Evolutionary conservation across 306 rosid genomes (phyloP), one percentile per base, ranked within the genome.

Genomic region (Acmispon strigosus): DNA sequence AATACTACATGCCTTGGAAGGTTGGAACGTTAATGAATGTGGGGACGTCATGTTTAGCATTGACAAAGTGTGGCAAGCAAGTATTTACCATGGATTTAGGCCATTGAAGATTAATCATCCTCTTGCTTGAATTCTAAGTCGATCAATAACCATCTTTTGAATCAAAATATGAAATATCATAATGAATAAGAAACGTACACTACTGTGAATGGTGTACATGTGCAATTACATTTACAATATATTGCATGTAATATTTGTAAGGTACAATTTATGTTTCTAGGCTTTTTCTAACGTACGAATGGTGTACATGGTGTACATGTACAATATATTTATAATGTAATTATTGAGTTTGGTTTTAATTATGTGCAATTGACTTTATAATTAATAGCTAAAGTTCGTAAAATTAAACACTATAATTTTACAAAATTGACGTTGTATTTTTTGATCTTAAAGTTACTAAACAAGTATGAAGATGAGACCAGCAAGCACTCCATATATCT

Each of bases 1-100:
- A 18, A 80, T 87, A 57, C 13, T 93, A 76, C 96, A 93, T 64
- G 92, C 83, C 0, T 37, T 88, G 9, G 90, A 88, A 82, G 90
- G 66, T 7, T 88, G 96, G 97, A 73, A 84, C 0, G 75, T 71
- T 54, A 76, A 93, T 41, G 97, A 90, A 63, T 85, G 92, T 8
- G 92, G 93, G 0, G 29, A 81, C 2, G 5, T 24, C 36, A 79
- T 83, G 78, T 76, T 78, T 2, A 64, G 86, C 53, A 7, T 81
- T 62, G 86, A 90, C 15, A 76, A 78, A 58, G 74, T 86, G 9
- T 88, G 94, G 98, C 69, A 59, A 78, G 85, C 96, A 20, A 81
- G 77, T 56, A 90, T 93, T 62, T 75, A 66, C 0, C 87, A 86
- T 73, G 93, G 98, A 8, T 93, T 93, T 75, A 87, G 82, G 62